A percentile compares a stretch with the other conserved stretches of the same genome.
phyloP scores from a whole-genome alignment of 2,329 filamentous ascomycete species.

The Biscogniauxia marginata region DNA sequence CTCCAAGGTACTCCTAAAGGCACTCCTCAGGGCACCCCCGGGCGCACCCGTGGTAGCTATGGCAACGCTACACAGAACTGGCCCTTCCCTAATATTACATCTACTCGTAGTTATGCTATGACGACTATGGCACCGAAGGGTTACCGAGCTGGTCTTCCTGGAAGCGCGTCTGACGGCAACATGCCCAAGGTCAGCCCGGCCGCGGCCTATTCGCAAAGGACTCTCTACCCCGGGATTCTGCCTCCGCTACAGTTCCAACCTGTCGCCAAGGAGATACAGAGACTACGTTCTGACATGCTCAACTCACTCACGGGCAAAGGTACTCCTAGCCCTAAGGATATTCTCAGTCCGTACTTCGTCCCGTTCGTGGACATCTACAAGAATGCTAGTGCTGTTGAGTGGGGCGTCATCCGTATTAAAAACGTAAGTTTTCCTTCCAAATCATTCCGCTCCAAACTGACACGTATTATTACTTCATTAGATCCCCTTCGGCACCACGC shows the following conservation, averaged over 20 bases:
- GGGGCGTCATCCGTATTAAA: conserved; percentile 48
- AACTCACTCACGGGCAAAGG: conserved; percentile 36
- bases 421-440: conserved; percentile 44
- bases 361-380: conserved; percentile 45
- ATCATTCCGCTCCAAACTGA: background rate
- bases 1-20: no score
- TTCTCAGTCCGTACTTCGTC: conserved; percentile 41
- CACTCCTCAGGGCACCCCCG: no score
- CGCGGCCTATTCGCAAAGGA: background rate
- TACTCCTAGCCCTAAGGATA: conserved; percentile 34
- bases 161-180: background rate
- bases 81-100: background rate
- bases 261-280: conserved; percentile 19
- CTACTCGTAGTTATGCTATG: background rate
- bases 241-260: background rate
- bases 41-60: no score
- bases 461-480: conserved; percentile 19
- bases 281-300: conserved; percentile 38
- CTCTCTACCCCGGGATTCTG: background rate
- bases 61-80: no score
- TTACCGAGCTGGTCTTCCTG: background rate
- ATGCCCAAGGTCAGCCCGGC: background rate
- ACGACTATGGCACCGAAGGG: background rate
- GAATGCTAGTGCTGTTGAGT: conserved; percentile 28
- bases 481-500: conserved; percentile 43